These are phyloP conservation scores for Suaeda aralocaspica DNA, from an alignment of 148 eudicot genomes.

Conservation along the genomic window DNA sequence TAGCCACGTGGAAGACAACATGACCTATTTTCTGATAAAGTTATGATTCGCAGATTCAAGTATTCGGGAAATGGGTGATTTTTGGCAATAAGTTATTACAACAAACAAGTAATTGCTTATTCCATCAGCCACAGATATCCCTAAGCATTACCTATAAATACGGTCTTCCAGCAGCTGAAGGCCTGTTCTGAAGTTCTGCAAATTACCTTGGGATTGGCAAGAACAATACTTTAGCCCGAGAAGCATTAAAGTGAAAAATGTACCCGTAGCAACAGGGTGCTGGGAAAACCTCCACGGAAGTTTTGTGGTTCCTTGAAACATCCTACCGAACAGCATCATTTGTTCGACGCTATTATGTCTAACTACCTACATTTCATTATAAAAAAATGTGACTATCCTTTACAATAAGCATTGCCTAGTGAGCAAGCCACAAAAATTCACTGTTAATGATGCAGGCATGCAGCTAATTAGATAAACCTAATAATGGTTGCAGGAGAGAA, in stretches of 20 bases:
- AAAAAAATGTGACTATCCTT: constrained; percentile 4
- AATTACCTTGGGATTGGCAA: constrained; percentile 79
- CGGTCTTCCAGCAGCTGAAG: constrained; percentile 96
- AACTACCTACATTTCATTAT: constrained; percentile 49
- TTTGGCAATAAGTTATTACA: too few species aligned
- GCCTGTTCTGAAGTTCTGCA: constrained; percentile 73
- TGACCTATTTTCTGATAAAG: neutral
- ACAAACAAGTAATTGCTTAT: neutral
- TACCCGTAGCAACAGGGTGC: constrained; percentile 93
- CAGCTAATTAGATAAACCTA: neutral
- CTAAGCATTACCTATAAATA: constrained; percentile 55
- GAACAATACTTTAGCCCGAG: constrained; percentile 88
- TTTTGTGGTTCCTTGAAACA: constrained; percentile 93
- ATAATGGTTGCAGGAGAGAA: neutral
- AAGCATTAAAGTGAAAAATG: constrained; percentile 93
- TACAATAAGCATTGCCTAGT: neutral
- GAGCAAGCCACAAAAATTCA: neutral
- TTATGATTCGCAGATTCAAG: neutral
- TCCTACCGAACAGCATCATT: constrained; percentile 87
- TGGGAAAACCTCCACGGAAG: constrained; percentile 75
- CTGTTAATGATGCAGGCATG: too few species aligned
- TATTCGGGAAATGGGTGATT: too few species aligned
- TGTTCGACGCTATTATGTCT: constrained; percentile 84
- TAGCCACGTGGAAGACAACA: neutral
- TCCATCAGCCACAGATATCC: neutral